Base-by-base conservation (phyloP, 2,329 filamentous ascomycete genomes). In the Apiospora phragmitis region DNA sequence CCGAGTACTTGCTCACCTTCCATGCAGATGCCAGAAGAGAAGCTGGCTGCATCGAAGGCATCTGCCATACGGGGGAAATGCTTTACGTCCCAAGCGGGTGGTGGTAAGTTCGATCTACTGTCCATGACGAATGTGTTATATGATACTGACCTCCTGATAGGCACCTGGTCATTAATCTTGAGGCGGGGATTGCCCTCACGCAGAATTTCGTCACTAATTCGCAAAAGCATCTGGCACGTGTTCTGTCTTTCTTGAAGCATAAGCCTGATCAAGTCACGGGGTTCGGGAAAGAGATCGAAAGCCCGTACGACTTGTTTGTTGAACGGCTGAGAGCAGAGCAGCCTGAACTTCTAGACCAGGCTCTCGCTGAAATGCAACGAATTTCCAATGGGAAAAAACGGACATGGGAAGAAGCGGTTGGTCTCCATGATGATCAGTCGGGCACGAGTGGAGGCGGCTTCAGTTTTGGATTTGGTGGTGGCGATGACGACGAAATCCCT, bases 1-100 rank as follows among this genome's bases (percentile, higher is more conserved):
- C 95, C n/a, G 95, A 98, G 82, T 98, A 96, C 92, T 87, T 98
- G 9, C 86, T 98, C 18, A 91, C 92, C 38, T 98, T 98, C 81
- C 96, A 98, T 78, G 88, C 88, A 1, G 92, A 95, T 77, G 96
- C 95, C 12, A 89, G 95, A 68, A 85, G 84, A 68, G 90, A 91
- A 1, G 89, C 91, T 0, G 94, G 92, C 14, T 98, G 95, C 77
- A 82, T 92, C 41, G 95, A 98, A 82, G 95, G 94, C 0, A 90
- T 98, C 38, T 98, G 95, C 79, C 82, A 84, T 18, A 89, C 91
- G 55, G 95, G 95, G 2, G 96, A 98, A 80, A 91, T 98, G 21
- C 82, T 98, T 67, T 94, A 98, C 79, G 95, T 98, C 7, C 95
- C 96, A 0, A 94, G 92, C 68, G 95, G 95, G 7, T 98, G 95